A percentile compares a stretch with the other conserved stretches of the same genome.
Conservation (phyloP, 495 filamentous ascomycete genomes). For the Hypoxylon cercidicola region DNA sequence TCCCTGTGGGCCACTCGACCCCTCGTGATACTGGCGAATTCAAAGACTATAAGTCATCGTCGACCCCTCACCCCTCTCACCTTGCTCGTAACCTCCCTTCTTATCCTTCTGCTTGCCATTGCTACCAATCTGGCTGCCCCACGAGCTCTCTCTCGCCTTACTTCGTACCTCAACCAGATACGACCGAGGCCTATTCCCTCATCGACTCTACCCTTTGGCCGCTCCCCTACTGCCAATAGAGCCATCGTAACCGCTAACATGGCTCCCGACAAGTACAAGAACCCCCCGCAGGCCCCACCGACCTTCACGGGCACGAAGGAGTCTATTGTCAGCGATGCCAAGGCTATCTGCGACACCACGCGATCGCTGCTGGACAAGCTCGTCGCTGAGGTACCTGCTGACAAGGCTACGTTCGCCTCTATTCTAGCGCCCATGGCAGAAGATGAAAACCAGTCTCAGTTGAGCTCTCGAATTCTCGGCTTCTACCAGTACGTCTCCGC, state of each 20-base stretch:
- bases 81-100: slow-evolving; percentile 54
- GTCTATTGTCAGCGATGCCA: slow-evolving; percentile 79
- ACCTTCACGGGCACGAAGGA: slow-evolving; percentile 84
- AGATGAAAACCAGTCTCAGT: slow-evolving; percentile 71
- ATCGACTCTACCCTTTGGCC: slow-evolving; percentile 18
- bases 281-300: slow-evolving; percentile 86
- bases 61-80: slow-evolving; percentile 54
- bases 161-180: slow-evolving; percentile 68
- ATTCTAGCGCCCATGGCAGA: slow-evolving; percentile 71
- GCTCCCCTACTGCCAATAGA: slow-evolving; percentile 21
- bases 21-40: slow-evolving; percentile 37
- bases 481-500: slow-evolving; percentile 86
- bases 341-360: slow-evolving; percentile 74
- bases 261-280: slow-evolving; percentile 63
- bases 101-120: slow-evolving; percentile 70
- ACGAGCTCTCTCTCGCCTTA: slow-evolving; percentile 70
- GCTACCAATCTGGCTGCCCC: slow-evolving; percentile 81
- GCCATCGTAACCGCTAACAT: slow-evolving; percentile 42
- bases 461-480: slow-evolving; percentile 69
- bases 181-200: slow-evolving; percentile 46
- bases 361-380: slow-evolving; percentile 78
- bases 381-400: slow-evolving; percentile 70
- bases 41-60: slow-evolving; percentile 28
- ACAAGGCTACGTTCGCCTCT: slow-evolving; percentile 72
- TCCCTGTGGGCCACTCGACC: slow-evolving; percentile 13